phyloP scores from a whole-genome alignment of 1,284 basidiomycete species.

The Coniophora puteana region DNA sequence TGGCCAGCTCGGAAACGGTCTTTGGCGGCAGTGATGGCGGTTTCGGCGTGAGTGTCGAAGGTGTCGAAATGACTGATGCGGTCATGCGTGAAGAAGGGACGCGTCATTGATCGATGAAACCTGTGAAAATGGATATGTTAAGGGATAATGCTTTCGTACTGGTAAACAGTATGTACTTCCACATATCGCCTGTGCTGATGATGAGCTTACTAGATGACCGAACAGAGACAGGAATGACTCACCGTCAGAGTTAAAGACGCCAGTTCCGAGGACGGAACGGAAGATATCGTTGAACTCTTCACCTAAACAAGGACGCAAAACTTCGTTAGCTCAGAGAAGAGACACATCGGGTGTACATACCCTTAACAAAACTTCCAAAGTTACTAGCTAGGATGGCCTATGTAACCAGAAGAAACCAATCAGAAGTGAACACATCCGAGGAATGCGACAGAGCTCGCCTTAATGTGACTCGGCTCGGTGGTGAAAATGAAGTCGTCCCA shows the following conservation, averaged over 20 bases:
- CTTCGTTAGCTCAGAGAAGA: conserved; percentile 4
- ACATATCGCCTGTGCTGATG: conserved; percentile 30
- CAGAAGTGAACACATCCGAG: background rate
- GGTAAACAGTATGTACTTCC: conserved; percentile 32
- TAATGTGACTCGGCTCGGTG: conserved; percentile 31
- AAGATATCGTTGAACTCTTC: conserved; percentile 24
- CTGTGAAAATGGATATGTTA: conserved; percentile 16
- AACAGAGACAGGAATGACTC: conserved; percentile 2
- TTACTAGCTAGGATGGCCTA: conserved; percentile 38
- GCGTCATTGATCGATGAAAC: conserved; percentile 42
- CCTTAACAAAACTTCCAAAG: conserved; percentile 41
- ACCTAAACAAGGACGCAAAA: conserved; percentile 23
- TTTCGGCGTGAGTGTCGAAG: conserved; percentile 39
- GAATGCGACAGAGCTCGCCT: conserved; percentile 13
- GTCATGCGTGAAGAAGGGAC: conserved; percentile 43
- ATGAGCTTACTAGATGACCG: background rate
- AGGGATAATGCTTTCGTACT: background rate
- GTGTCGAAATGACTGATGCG: conserved; percentile 44
- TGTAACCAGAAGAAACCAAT: conserved; percentile 4
- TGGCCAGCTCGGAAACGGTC: conserved; percentile 29
- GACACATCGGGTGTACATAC: conserved; percentile 19
- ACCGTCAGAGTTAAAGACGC: conserved; percentile 47
- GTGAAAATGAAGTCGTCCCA: conserved; percentile 33
- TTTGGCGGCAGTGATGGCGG: conserved; percentile 29
- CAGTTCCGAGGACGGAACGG: conserved; percentile 35